Base-by-base conservation (phyloP, 2,329 filamentous ascomycete genomes). In the Exophiala calicioides region DNA sequence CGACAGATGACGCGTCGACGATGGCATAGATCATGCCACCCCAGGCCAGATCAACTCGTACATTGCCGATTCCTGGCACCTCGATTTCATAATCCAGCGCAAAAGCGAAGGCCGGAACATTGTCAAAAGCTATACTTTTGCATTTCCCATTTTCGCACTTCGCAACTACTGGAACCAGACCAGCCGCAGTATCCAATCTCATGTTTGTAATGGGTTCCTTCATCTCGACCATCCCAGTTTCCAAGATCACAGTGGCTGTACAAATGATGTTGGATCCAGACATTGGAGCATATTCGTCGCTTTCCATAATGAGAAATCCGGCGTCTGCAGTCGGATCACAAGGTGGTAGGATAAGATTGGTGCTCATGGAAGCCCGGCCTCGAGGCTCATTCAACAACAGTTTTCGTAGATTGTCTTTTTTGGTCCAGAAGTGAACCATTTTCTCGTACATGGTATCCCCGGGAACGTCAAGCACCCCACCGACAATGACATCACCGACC, bases 401-500 rank as follows among this genome's bases (percentile, higher is more conserved):
- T 26, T 71, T 60, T 2, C 73, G 68, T 1, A 74, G 49, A 15
- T 63, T 44, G 42, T 75, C 72, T 5, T 67, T 60, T 21, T 73
- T 60, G 3, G 58, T 60, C 48, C 61, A 60, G 50, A 76, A 71
- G 53, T 74, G 60, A 3, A 64, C 53, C 13, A 77, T 57, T 52
- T 77, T 77, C 3, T 76, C 72, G 47, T 65, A 72, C 73, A 77
- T 75, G 13, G 69, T 74, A 23, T 66, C 66, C 8, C 37, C 34
- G 15, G 52, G 52, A 20, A 38, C 68, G 24, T 77, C 72, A 1
- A 71, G 62, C 2, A 76, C 70, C 13, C 73, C 75, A 12, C 72
- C 72, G 8, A 69, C 65, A 34, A 77, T 67, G 9, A 77, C 75
- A 55, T 78, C 74, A 38, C 75, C 70, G 0, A 75, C 70, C 57